These are phyloP conservation scores for Priceomyces medius DNA, from an alignment of 805 yeast genomes.

Conservation along the genomic window DNA sequence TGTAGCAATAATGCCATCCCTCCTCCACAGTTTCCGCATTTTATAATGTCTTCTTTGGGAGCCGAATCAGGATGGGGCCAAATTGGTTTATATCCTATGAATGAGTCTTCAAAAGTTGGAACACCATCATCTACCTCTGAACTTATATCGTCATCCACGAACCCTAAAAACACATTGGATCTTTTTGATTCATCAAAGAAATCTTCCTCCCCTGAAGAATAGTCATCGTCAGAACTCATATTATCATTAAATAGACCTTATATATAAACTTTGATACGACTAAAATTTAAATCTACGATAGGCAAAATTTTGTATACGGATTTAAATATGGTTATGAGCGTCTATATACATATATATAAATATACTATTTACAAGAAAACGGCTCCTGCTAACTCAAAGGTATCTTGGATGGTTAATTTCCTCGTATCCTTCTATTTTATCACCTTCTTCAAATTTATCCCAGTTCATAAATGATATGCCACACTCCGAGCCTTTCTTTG, in stretches of 20 bases:
- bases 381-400: conserved; percentile 7
- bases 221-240: conserved; percentile 45
- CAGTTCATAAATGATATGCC: conserved; percentile 74
- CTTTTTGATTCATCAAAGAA: conserved; percentile 25
- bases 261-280: no score
- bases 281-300: no score
- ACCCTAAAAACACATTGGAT: conserved; percentile 57
- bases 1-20: conserved; percentile 71
- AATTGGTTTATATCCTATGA: conserved; percentile 70
- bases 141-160: conserved; percentile 57
- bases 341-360: not conserved
- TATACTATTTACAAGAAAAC: conserved; percentile 17
- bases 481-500: conserved; percentile 85
- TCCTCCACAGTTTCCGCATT: conserved; percentile 65
- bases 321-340: not conserved
- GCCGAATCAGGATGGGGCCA: conserved; percentile 65
- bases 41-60: conserved; percentile 52
- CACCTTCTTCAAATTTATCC: conserved; percentile 72
- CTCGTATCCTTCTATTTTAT: conserved; percentile 70
- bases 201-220: conserved; percentile 54
- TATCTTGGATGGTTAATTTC: conserved; percentile 47
- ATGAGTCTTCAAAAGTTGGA: conserved; percentile 59
- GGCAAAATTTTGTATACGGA: conserved; percentile 1
- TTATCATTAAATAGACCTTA: no score
- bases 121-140: conserved; percentile 42